These are phyloP conservation scores for Ustilaginoidea virens DNA, from an alignment of 2,329 filamentous ascomycete genomes.

Conservation along the genomic window DNA sequence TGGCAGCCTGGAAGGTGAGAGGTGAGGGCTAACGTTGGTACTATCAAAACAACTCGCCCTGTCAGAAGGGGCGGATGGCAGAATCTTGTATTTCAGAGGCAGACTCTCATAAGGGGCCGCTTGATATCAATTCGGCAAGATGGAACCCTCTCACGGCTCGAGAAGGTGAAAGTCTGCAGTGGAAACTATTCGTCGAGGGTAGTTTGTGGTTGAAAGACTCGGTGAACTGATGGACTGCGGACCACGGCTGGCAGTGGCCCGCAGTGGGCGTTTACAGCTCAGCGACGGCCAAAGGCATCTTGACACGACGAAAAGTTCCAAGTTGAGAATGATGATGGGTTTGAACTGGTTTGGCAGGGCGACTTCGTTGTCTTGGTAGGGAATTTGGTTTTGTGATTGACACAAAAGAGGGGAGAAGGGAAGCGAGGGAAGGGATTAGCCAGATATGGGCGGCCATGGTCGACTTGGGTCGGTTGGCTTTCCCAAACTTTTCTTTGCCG, in stretches of 20 bases:
- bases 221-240: conserved; percentile 78
- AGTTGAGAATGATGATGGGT: conserved; percentile 17
- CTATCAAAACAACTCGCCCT: conserved; percentile 10
- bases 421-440: conserved; percentile 7
- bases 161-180: conserved; percentile 35
- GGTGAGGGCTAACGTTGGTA: too few species aligned
- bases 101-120: conserved; percentile 20
- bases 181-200: conserved; percentile 49
- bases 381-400: conserved; percentile 15
- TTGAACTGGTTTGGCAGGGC: conserved; percentile 19
- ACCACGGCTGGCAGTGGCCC: conserved; percentile 40
- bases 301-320: conserved; percentile 54
- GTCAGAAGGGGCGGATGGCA: conserved; percentile 14
- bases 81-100: conserved; percentile 20
- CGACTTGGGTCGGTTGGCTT: conserved; percentile 7
- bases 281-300: conserved; percentile 64
- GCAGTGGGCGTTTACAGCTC: conserved; percentile 87
- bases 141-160: conserved; percentile 11
- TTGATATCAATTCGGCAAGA: conserved; percentile 3
- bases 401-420: conserved; percentile 14
- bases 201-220: conserved; percentile 37
- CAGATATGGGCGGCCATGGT: conserved; percentile 2
- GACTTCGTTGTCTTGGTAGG: conserved; percentile 50
- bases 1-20: too few species aligned
- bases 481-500: conserved; percentile 8